These are phyloP conservation scores for Pythium sp. DNA, from an alignment of 352 stramenopile species.

Conservation along the genomic window DNA sequence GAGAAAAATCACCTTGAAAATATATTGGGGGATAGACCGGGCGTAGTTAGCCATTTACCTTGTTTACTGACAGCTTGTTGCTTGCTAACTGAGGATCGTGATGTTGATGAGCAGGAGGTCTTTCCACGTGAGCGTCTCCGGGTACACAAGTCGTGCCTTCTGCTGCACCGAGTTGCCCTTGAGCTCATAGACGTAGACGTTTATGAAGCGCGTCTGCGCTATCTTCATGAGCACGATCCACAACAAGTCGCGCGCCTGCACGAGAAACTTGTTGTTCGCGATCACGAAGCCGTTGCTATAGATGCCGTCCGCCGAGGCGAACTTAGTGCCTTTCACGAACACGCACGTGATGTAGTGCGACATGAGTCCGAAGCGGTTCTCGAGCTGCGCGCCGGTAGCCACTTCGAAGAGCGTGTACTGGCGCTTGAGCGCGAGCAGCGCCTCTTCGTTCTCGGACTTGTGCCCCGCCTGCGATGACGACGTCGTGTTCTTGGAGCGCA, in stretches of 20 bases:
- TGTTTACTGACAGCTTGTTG: too few species aligned
- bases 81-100: background rate
- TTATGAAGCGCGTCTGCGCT: slow-evolving; percentile 7
- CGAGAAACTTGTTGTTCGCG: slow-evolving; percentile 9
- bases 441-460: background rate
- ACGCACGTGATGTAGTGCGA: slow-evolving; percentile 9
- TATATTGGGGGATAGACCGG: background rate
- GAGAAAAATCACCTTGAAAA: background rate
- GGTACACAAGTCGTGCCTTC: slow-evolving; percentile 9
- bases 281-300: slow-evolving; percentile 17
- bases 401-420: slow-evolving; percentile 6
- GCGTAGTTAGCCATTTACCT: too few species aligned
- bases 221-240: slow-evolving; percentile 12
- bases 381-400: slow-evolving; percentile 6
- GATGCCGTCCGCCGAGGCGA: slow-evolving; percentile 7
- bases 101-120: slow-evolving; percentile 10
- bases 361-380: background rate
- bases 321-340: slow-evolving; percentile 4
- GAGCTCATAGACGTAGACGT: slow-evolving; percentile 9
- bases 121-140: background rate
- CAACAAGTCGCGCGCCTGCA: slow-evolving; percentile 7
- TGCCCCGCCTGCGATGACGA: background rate
- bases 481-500: background rate
- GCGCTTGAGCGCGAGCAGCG: background rate
- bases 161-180: slow-evolving; percentile 14